Percentiles rank a stretch among this genome's conserved stretches.
Evolutionary conservation across 805 yeast species (phyloP).

Genomic region (Myxozyma mucilagina): DNA sequence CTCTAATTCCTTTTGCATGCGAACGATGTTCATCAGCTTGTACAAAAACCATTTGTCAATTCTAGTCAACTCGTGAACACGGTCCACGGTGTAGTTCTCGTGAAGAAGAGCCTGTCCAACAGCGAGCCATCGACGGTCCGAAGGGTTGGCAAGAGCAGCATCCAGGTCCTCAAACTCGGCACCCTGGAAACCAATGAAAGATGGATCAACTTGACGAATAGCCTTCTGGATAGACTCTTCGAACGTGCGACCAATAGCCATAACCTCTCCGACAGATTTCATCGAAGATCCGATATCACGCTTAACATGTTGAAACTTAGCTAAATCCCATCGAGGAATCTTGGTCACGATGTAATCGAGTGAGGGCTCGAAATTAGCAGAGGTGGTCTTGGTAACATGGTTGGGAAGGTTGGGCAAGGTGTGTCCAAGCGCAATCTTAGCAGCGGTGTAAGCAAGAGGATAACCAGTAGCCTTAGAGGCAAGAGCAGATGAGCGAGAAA

Average conservation of each 20-base stretch:
- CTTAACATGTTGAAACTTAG: constrained; percentile 93
- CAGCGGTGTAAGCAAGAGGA: constrained; percentile 98
- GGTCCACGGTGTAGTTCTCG: constrained; percentile 87
- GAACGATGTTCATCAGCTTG: constrained; percentile 90
- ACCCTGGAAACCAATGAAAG: constrained; percentile 89
- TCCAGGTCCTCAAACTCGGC: constrained; percentile 72
- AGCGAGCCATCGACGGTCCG: constrained; percentile 96
- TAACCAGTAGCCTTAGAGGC: constrained; percentile 99
- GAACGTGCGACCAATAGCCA: constrained; percentile 97
- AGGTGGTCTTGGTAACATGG: constrained; percentile 93
- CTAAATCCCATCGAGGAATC: constrained; percentile 97
- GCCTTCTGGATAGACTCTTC: constrained; percentile 97
- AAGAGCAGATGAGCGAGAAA: constrained; percentile 94
- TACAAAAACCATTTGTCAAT: constrained; percentile 95
- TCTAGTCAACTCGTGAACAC: constrained; percentile 85
- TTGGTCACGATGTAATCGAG: constrained; percentile 94
- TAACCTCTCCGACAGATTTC: constrained; percentile 99
- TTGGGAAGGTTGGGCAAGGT: constrained; percentile 94
- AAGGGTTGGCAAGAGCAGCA: constrained; percentile 74
- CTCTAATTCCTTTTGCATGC: constrained; percentile 80
- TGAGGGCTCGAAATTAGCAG: constrained; percentile 96
- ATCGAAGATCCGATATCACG: constrained; percentile 92
- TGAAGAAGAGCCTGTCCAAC: constrained; percentile 95
- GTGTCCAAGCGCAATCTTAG: constrained; percentile 92
- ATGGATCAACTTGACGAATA: constrained; percentile 91